phyloP scores from a whole-genome alignment of 1,284 basidiomycete genomes.

The Marasmius sp. region DNA sequence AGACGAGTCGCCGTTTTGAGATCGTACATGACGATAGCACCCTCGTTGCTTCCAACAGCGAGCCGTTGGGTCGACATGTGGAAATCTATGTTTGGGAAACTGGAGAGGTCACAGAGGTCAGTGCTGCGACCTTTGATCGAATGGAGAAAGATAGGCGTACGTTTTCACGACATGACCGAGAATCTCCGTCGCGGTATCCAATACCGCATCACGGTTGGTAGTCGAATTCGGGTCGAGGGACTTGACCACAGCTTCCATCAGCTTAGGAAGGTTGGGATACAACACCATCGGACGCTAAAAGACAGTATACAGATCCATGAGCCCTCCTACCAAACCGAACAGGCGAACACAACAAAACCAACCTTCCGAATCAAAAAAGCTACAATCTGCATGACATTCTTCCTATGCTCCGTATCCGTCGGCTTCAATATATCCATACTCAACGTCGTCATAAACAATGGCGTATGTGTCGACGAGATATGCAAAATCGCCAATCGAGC shows the following conservation, averaged over 20 bases:
- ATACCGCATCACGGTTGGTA: slow-evolving; percentile 81
- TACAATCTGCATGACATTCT: slow-evolving; percentile 89
- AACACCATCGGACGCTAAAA: slow-evolving; percentile 87
- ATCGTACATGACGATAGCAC: slow-evolving; percentile 94
- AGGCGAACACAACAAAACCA: not conserved
- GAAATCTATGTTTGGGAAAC: slow-evolving; percentile 92
- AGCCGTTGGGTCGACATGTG: slow-evolving; percentile 84
- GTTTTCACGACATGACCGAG: slow-evolving; percentile 87
- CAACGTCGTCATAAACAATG: slow-evolving; percentile 94
- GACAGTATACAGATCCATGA: too few relatives aligned
- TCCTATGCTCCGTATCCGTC: slow-evolving; percentile 63
- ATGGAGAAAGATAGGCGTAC: slow-evolving; percentile 45
- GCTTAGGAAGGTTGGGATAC: slow-evolving; percentile 81
- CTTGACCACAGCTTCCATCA: slow-evolving; percentile 96
- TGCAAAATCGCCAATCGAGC: slow-evolving; percentile 84
- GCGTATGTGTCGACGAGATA: slow-evolving; percentile 83
- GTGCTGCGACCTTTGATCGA: not conserved
- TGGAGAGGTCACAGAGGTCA: slow-evolving; percentile 27
- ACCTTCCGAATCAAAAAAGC: slow-evolving; percentile 93
- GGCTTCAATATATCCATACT: slow-evolving; percentile 88
- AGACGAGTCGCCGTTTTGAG: slow-evolving; percentile 93
- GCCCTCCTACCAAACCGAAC: not conserved
- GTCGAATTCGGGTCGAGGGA: slow-evolving; percentile 92
- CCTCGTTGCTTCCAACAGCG: slow-evolving; percentile 93
- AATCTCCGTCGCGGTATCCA: slow-evolving; percentile 92